Percentiles rank a stretch among this genome's conserved stretches.
Conservation (phyloP, 116 monocot genomes). For the Papilionanthe hybrid region DNA sequence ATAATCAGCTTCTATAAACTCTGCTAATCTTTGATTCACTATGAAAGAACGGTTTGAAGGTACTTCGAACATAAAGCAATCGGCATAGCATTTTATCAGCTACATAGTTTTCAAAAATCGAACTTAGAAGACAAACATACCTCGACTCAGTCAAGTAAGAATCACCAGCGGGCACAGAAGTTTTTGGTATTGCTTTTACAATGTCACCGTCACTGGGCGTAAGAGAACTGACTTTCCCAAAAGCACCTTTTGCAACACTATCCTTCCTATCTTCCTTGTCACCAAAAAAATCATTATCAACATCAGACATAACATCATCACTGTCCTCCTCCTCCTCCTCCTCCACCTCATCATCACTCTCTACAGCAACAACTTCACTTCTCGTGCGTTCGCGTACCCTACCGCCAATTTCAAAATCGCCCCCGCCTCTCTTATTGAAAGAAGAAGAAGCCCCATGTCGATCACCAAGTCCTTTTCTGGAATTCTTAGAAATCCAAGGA, state of each 20-base stretch:
- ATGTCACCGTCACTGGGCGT: conserved; percentile 8
- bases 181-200: conserved; percentile 5
- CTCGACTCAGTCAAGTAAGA: conserved; percentile 81
- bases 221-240: neutral
- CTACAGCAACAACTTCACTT: conserved; percentile 10
- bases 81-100: neutral
- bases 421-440: conserved; percentile 14
- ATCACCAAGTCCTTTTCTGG: conserved; percentile 3
- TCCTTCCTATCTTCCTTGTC: conserved; percentile 24
- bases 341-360: conserved; percentile 15
- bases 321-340: conserved; percentile 16
- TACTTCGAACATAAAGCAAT: neutral
- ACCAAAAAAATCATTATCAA: conserved; percentile 36
- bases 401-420: conserved; percentile 11
- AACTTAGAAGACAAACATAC: conserved; percentile 22
- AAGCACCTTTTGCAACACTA: conserved; percentile 5
- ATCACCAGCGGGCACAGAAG: conserved; percentile 11
- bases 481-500: neutral
- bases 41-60: neutral
- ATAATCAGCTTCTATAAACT: neutral
- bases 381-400: conserved; percentile 3
- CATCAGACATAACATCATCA: conserved; percentile 14
- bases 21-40: neutral
- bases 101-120: neutral
- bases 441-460: conserved; percentile 2